Evolutionary conservation across 441 rosid genomes (phyloP).

Genomic region (Aquilaria agallochum): DNA sequence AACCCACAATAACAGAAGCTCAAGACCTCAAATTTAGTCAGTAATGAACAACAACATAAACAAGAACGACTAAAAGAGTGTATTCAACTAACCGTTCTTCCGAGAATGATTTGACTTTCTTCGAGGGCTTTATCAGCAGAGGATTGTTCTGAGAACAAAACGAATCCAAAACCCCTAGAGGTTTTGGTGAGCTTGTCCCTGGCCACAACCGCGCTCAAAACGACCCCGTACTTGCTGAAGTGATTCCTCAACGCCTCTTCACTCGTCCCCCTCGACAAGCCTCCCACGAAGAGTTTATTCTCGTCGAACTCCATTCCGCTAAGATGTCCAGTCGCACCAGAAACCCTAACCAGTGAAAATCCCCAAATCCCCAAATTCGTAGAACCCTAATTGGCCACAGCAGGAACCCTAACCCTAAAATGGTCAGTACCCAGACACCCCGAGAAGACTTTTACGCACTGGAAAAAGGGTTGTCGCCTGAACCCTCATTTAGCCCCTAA

Average conservation of each 20-base stretch:
- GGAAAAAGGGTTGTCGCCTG: background rate
- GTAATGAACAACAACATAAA: background rate
- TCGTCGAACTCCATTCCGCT: conserved; percentile 43
- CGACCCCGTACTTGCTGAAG: conserved; percentile 66
- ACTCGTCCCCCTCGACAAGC: conserved; percentile 53
- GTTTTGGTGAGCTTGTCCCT: conserved; percentile 39
- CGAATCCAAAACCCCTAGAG: conserved; percentile 77
- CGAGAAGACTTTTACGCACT: conserved; percentile 13
- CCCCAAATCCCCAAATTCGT: conserved; percentile 9
- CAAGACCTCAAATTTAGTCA: background rate
- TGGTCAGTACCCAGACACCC: conserved; percentile 2
- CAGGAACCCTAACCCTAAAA: conserved; percentile 17
- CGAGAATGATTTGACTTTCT: conserved; percentile 52
- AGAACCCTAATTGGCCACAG: background rate
- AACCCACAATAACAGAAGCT: background rate
- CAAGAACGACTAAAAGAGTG: background rate
- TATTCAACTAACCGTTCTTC: conserved; percentile 54
- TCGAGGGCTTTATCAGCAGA: conserved; percentile 53
- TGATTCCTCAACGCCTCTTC: conserved; percentile 53
- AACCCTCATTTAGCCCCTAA: no score
- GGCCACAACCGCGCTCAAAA: conserved; percentile 46
- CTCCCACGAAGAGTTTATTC: conserved; percentile 69
- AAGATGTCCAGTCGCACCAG: background rate
- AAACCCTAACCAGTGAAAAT: conserved; percentile 28
- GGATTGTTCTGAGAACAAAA: conserved; percentile 47